Evolutionary conservation across 768 basidiomycete species (phyloP).

Genomic region (Mycena latifolia): DNA sequence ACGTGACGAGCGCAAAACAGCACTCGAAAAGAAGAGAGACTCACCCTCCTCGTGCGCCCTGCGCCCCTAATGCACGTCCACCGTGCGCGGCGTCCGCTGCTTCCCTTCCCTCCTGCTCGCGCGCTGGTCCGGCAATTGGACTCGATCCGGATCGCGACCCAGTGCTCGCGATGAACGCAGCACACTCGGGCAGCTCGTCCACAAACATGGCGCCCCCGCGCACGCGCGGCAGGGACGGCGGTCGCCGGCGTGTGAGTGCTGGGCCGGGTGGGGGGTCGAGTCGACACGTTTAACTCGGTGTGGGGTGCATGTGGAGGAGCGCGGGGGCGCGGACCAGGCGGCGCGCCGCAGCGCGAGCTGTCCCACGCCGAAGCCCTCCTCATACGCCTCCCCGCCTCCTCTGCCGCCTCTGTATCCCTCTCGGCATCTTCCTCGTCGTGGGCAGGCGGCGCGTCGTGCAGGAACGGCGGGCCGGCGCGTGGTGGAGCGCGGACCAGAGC

Average conservation of each 20-base stretch:
- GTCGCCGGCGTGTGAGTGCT: constrained; percentile 23
- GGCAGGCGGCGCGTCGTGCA: constrained; percentile 4
- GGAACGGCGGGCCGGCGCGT: constrained; percentile 57
- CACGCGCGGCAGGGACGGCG: constrained; percentile 27
- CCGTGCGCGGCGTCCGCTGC: no score
- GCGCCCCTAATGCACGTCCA: no score
- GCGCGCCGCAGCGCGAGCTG: constrained; percentile 70
- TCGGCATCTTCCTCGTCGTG: background rate
- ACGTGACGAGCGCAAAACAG: no score
- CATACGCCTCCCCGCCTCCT: background rate
- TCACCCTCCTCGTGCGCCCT: no score
- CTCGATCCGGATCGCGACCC: no score
- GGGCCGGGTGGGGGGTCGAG: no score
- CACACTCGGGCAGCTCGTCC: constrained; percentile 31
- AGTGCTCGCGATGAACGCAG: constrained; percentile 21
- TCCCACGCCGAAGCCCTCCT: constrained; percentile 52
- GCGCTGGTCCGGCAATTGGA: no score
- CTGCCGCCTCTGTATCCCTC: background rate
- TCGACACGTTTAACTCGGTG: background rate
- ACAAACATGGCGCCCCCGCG: constrained; percentile 32
- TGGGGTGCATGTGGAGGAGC: constrained; percentile 10
- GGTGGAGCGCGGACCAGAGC: constrained; percentile 72
- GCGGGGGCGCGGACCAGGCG: constrained; percentile 57
- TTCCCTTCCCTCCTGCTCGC: no score
- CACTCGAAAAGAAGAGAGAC: no score